Base-by-base conservation (phyloP, 495 filamentous ascomycete species). In the Monascus purpureus region DNA sequence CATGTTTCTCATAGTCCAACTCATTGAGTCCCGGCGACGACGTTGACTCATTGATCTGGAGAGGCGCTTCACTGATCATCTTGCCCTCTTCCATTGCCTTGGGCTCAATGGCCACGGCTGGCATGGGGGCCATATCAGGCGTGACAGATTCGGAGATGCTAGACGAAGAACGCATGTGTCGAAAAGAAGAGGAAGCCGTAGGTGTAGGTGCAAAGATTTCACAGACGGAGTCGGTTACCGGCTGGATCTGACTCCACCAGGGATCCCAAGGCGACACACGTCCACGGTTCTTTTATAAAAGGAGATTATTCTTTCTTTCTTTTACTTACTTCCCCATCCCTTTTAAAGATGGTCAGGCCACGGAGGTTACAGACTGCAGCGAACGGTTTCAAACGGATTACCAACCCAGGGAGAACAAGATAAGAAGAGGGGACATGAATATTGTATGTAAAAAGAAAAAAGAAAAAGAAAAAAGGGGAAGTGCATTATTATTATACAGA, bases 1-100 rank as follows among this genome's bases (percentile, higher is more conserved):
- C 58, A 47, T 59, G 36, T 39, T 64, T 62, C 42, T 64, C 60
- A 31, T 50, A 59, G 40, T 62, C 58, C 29, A 53, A 36, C 35
- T 62, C 52, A 31, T 52, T 37, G 20, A 48, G n/a, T 14, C 32
- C 35, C 8, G 30, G 33, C 3, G 40, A 39, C 2, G 38, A 28
- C 36, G 33, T 31, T 16, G 39, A 26, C 17, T 38, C 28, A 16
- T 49, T 33, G 16, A 52, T 37, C 28, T 52, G 46, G 13, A 50
- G 37, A 28, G 57, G 42, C n/a, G 38, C 39, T n/a, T 53, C 50
- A 8, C 35, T 29, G 26, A 42, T 33, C 48, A 47, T 54, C 32
- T 51, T 53, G 28, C 45, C 46, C 47, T 59, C 55, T 25, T 43
- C 46, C 25, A 29, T 29, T n/a, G 24, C 40, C n/a, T 40, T 40